A percentile compares a stretch with the other conserved stretches of the same genome.
Evolutionary conservation across 2,329 filamentous ascomycete genomes (phyloP).

Genomic region (Diaporthe vaccinii): DNA sequence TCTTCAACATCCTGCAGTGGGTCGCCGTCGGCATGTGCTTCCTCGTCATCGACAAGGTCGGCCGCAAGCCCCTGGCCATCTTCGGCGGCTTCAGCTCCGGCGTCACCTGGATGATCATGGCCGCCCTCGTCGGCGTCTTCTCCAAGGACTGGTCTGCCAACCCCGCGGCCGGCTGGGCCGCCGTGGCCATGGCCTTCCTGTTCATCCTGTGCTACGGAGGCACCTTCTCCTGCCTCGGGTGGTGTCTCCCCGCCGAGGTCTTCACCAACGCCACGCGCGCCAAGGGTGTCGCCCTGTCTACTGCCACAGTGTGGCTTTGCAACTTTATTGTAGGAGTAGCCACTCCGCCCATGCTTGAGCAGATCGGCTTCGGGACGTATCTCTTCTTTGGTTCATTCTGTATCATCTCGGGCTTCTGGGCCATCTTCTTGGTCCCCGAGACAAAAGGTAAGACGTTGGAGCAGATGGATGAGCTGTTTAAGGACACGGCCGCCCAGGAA

Average conservation of each 20-base stretch:
- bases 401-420: constrained; percentile 62
- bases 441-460: constrained; percentile 64
- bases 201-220: constrained; percentile 32
- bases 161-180: constrained; percentile 66
- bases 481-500: constrained; percentile 29
- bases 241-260: constrained; percentile 64
- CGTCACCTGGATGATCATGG: constrained; percentile 64
- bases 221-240: constrained; percentile 52
- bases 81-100: constrained; percentile 64
- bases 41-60: constrained; percentile 60
- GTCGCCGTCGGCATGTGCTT: constrained; percentile 64
- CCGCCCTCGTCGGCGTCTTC: constrained; percentile 63
- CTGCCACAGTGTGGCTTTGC: constrained; percentile 71
- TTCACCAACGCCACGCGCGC: constrained; percentile 73
- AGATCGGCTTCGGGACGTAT: constrained; percentile 64
- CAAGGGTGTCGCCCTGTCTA: constrained; percentile 73
- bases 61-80: constrained; percentile 58
- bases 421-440: constrained; percentile 58
- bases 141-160: constrained; percentile 62
- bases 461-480: constrained; percentile 50
- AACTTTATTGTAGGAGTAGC: constrained; percentile 74
- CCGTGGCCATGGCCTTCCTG: constrained; percentile 55
- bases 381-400: constrained; percentile 72
- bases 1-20: constrained; percentile 59
- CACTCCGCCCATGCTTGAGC: constrained; percentile 70